Evolutionary conservation across 352 stramenopile genomes (phyloP).

Genomic region (Pythium brachiatum): DNA sequence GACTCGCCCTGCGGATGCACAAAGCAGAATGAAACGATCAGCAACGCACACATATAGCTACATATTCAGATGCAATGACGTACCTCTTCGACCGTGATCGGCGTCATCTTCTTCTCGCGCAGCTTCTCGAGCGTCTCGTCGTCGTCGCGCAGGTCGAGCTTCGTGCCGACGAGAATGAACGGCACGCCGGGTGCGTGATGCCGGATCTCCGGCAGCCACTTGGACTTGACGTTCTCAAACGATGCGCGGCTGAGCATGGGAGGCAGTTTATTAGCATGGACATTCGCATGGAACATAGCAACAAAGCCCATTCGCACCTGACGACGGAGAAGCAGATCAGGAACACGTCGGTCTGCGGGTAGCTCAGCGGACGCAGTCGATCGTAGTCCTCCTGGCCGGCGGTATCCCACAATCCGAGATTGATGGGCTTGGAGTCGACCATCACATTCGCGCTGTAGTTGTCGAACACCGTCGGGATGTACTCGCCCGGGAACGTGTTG

Average conservation of each 20-base stretch:
- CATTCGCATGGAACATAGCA: neutral
- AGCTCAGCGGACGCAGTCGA: constrained; percentile 92
- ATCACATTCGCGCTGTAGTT: constrained; percentile 93
- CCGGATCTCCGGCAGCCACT: constrained; percentile 91
- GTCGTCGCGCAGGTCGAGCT: constrained; percentile 91
- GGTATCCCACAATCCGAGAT: constrained; percentile 96
- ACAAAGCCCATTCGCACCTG: constrained; percentile 33
- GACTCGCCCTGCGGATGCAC: constrained; percentile 62
- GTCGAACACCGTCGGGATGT: constrained; percentile 96
- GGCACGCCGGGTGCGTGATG: constrained; percentile 88
- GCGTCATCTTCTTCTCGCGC: constrained; percentile 78
- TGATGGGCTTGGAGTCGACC: constrained; percentile 94
- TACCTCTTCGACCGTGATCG: constrained; percentile 74
- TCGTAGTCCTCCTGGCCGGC: constrained; percentile 98
- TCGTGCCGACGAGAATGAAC: constrained; percentile 96
- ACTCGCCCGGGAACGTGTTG: constrained; percentile 95
- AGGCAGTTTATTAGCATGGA: neutral
- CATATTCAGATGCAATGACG: constrained; percentile 1
- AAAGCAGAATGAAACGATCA: neutral
- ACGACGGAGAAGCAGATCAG: constrained; percentile 96
- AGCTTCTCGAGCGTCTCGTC: constrained; percentile 88
- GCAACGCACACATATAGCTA: neutral
- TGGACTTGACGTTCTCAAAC: constrained; percentile 96
- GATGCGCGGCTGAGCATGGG: constrained; percentile 62
- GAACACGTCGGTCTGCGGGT: constrained; percentile 96